Evolutionary conservation across 208 protist genomes (phyloP).

Genomic region (Trichomonas gallinae): DNA sequence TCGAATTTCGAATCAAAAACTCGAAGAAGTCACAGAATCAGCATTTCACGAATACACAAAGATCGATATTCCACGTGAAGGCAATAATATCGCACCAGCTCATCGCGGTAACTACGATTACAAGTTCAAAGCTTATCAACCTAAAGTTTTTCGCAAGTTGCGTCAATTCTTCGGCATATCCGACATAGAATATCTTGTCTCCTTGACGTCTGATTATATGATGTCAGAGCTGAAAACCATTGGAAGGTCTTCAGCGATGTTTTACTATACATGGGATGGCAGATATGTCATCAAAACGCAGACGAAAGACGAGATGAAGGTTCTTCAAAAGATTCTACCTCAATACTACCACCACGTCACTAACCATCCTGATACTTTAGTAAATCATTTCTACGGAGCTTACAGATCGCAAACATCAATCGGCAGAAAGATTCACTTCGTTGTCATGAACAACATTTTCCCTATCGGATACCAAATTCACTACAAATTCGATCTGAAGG

Average conservation of each 20-base stretch:
- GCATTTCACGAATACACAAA: neutral
- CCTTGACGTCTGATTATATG: neutral
- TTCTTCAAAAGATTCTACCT: neutral
- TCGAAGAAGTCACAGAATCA: neutral
- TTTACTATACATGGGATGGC: constrained; percentile 26
- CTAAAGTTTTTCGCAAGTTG: neutral
- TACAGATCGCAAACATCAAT: constrained; percentile 18
- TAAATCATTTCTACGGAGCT: constrained; percentile 22
- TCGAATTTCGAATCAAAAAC: neutral
- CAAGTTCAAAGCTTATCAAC: neutral
- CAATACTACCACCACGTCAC: neutral
- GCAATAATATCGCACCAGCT: neutral
- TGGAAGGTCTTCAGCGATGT: neutral
- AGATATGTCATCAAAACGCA: constrained; percentile 29
- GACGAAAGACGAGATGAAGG: constrained; percentile 7
- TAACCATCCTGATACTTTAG: constrained; percentile 3
- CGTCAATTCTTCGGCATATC: neutral
- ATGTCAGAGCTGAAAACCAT: neutral
- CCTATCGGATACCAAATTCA: constrained; percentile 1
- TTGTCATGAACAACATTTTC: constrained; percentile 28
- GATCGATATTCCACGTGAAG: neutral
- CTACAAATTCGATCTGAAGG: constrained; percentile 27
- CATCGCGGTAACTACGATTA: neutral
- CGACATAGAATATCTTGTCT: neutral
- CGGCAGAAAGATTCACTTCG: neutral